Conservation (phyloP, 331 rosid genomes). For the Acacia pycnantha region DNA sequence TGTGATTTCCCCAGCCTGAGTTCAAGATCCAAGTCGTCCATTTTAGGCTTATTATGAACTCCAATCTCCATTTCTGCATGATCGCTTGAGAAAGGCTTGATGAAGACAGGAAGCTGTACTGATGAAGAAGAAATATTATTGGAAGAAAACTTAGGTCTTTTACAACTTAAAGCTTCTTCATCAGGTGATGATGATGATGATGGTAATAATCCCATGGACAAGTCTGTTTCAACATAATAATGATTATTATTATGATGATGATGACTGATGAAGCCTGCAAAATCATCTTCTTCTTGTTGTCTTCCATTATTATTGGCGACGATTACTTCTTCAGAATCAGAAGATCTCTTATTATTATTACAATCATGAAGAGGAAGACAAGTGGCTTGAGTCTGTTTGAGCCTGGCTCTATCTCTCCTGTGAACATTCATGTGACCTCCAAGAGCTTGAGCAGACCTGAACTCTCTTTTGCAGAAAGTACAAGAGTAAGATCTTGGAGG, state of each 20-base stretch:
- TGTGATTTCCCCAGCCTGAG: slow-evolving; percentile 82
- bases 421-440: slow-evolving; percentile 99
- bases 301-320: background rate
- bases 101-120: slow-evolving; percentile 28
- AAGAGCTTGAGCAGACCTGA: slow-evolving; percentile 94
- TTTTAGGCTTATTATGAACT: slow-evolving; percentile 18
- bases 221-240: slow-evolving; percentile 51
- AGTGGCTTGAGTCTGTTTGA: slow-evolving; percentile 44
- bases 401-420: slow-evolving; percentile 81
- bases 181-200: background rate
- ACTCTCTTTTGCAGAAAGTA: slow-evolving; percentile 75
- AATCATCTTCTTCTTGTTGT: slow-evolving; percentile 20
- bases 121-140: slow-evolving; percentile 35
- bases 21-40: slow-evolving; percentile 85
- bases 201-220: slow-evolving; percentile 48
- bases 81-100: slow-evolving; percentile 39
- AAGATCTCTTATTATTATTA: background rate
- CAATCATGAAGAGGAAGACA: background rate
- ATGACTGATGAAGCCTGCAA: slow-evolving; percentile 15
- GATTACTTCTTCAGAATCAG: slow-evolving; percentile 7
- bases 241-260: background rate
- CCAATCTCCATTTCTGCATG: slow-evolving; percentile 17
- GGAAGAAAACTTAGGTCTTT: slow-evolving; percentile 37
- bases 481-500: slow-evolving; percentile 90
- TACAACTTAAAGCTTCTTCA: slow-evolving; percentile 30